A percentile compares a stretch with the other conserved stretches of the same genome.
phyloP scores from a whole-genome alignment of 345 rosid genomes.

The rapeseed (Brassica napus) region DNA sequence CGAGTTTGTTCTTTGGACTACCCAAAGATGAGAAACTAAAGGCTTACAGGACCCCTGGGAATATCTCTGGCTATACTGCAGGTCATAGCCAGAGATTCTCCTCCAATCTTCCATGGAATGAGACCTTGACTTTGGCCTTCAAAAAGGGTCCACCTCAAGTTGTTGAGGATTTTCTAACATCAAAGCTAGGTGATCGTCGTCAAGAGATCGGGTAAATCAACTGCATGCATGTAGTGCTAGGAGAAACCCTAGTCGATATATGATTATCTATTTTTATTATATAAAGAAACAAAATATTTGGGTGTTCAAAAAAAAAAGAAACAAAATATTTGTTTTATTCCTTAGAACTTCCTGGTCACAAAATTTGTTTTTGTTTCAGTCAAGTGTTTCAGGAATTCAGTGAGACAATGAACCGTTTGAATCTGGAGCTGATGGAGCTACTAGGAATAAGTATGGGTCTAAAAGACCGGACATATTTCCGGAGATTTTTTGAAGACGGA shows the following conservation, averaged over 20 bases:
- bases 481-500: slow-evolving; percentile 44
- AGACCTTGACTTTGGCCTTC: slow-evolving; percentile 51
- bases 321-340: neutral
- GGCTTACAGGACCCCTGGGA: slow-evolving; percentile 35
- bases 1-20: slow-evolving; percentile 45
- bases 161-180: slow-evolving; percentile 43
- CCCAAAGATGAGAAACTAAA: slow-evolving; percentile 37
- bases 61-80: slow-evolving; percentile 47
- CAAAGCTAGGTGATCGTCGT: slow-evolving; percentile 41
- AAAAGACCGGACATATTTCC: slow-evolving; percentile 36
- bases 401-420: slow-evolving; percentile 29
- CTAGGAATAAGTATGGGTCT: slow-evolving; percentile 43
- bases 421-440: slow-evolving; percentile 32
- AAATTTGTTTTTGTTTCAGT: slow-evolving; percentile 4
- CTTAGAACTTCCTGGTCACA: neutral
- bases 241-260: neutral
- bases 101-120: slow-evolving; percentile 69
- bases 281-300: neutral
- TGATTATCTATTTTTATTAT: neutral
- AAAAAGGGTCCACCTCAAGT: slow-evolving; percentile 15
- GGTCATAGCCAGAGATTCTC: slow-evolving; percentile 52
- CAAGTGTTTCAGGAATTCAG: slow-evolving; percentile 36
- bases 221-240: neutral
- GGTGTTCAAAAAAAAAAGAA: neutral
- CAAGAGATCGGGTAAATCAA: slow-evolving; percentile 45